Evolutionary conservation across 1,284 basidiomycete genomes (phyloP), one percentile per base, ranked within the genome.

Genomic region (Xerocomus minutiporus): DNA sequence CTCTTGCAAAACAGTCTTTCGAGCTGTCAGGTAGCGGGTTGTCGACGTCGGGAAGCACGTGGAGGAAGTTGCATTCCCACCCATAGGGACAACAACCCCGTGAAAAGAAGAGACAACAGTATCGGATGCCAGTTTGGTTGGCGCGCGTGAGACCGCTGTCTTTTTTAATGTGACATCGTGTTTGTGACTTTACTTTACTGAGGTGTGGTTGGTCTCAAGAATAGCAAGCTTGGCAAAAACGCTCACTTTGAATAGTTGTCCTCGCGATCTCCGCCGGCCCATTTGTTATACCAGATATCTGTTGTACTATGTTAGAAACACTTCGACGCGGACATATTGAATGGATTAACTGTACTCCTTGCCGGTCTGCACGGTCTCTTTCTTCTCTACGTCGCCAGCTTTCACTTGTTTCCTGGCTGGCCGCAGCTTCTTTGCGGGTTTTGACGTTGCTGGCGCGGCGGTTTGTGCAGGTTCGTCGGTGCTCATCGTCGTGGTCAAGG

Each of bases 281-380:
- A 98, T 75, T 98, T 98, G 73, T 98, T 97, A 73, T 98, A 98
- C 96, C 96, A 98, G 54, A 97, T 91, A 71, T 98, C 95, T 93
- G 63, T 54, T 51, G 34, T 47, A 51, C 61, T 3, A n/a, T 23
- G 41, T 64, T 49, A 71, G 61, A 43, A 23, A 35, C 39, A 40
- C 28, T 32, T 53, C 40, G 15, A 53, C 28, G 29, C 23, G 28
- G 38, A 1, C 32, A 17, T 5, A 9, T 4, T 13, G 35, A 44
- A 31, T 32, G 28, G 38, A 72, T 90, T 63, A 61, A 94, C 92
- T 96, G 72, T 95, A 95, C 66, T 95, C 93, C 70, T 95, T 94
- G 48, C 94, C 94, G 0, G 91, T 93, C 72, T 97, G 94, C 8
- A 86, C 81, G 1, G 87, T 84, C 66, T 93, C 89, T 58, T 83